Conservation (phyloP, 2,329 filamentous ascomycete species). For the Daldinia sp. region DNA sequence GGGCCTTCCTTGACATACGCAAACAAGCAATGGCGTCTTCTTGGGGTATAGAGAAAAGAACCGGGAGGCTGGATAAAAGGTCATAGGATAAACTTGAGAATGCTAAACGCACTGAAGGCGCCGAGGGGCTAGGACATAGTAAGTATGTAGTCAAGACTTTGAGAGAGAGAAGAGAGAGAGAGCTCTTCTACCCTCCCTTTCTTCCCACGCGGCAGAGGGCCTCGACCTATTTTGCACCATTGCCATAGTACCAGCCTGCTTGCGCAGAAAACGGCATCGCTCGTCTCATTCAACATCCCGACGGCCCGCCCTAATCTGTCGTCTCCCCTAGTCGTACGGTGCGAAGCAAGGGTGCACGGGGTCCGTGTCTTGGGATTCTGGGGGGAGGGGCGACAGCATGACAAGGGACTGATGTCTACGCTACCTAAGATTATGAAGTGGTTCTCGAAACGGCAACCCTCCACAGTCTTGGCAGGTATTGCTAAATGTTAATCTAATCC, state of each 20-base stretch:
- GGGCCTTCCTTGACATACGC: slow-evolving; percentile 13
- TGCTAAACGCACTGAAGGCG: slow-evolving; percentile 9
- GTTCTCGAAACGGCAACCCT: slow-evolving; percentile 31
- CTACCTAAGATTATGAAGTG: slow-evolving; percentile 22
- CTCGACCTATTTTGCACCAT: slow-evolving; percentile 13
- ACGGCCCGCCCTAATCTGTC: slow-evolving; percentile 33
- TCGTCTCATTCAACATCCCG: slow-evolving; percentile 24
- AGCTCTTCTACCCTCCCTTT: not conserved
- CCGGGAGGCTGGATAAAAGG: slow-evolving; percentile 32
- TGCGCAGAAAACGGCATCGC: slow-evolving; percentile 21
- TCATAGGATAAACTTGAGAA: slow-evolving; percentile 31
- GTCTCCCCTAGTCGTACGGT: slow-evolving; percentile 31
- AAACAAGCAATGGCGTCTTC: slow-evolving; percentile 14
- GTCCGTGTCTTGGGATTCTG: slow-evolving; percentile 1
- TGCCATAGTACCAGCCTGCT: slow-evolving; percentile 1
- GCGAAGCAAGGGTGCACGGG: slow-evolving; percentile 20
- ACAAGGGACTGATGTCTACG: not conserved
- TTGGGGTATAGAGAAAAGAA: slow-evolving; percentile 26
- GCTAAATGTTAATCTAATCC: slow-evolving; percentile 30
- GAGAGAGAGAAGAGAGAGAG: not conserved
- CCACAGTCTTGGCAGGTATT: slow-evolving; percentile 30
- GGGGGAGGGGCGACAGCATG: slow-evolving; percentile 1
- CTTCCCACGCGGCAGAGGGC: slow-evolving; percentile 12
- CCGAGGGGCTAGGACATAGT: slow-evolving; percentile 7
- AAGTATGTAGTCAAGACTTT: slow-evolving; percentile 2